Conservation (phyloP, 1,284 basidiomycete species). For the Heliocybe sulcata region DNA sequence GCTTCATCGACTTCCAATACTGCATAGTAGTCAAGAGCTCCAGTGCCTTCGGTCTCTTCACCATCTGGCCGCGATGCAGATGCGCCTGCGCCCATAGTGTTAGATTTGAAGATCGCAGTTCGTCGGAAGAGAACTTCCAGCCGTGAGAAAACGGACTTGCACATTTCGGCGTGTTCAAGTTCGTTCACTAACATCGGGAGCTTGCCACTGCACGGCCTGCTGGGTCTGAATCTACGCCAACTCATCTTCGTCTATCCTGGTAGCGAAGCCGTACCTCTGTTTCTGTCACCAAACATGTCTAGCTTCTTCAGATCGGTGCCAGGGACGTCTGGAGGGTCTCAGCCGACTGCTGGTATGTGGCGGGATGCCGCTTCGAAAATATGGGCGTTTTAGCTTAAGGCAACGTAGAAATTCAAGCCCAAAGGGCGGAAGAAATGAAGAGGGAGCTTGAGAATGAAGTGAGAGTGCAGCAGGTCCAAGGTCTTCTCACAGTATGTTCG, state of each 20-base stretch:
- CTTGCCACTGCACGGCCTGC: no score
- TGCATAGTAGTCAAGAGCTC: conserved; percentile 63
- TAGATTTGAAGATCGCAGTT: not conserved
- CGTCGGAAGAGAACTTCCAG: not conserved
- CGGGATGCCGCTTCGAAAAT: not conserved
- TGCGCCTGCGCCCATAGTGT: conserved; percentile 61
- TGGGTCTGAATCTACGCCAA: no score
- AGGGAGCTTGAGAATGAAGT: conserved; percentile 63
- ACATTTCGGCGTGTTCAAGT: no score
- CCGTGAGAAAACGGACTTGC: not conserved
- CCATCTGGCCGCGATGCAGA: conserved; percentile 37
- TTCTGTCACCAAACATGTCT: conserved; percentile 27
- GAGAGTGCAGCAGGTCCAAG: conserved; percentile 70
- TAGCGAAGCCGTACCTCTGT: no score
- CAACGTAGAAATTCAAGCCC: conserved; percentile 42
- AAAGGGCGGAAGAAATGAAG: conserved; percentile 64
- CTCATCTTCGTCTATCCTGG: no score
- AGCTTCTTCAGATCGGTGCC: conserved; percentile 37
- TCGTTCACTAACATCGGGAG: no score
- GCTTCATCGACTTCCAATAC: conserved; percentile 75
- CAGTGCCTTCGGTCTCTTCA: conserved; percentile 18
- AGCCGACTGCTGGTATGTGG: not conserved
- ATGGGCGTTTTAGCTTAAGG: not conserved
- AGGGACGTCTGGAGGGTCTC: conserved; percentile 26
- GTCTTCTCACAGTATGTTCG: conserved; percentile 65